phyloP scores from a whole-genome alignment of 176 grass and related monocot genomes.

The Aegilops bicornis region DNA sequence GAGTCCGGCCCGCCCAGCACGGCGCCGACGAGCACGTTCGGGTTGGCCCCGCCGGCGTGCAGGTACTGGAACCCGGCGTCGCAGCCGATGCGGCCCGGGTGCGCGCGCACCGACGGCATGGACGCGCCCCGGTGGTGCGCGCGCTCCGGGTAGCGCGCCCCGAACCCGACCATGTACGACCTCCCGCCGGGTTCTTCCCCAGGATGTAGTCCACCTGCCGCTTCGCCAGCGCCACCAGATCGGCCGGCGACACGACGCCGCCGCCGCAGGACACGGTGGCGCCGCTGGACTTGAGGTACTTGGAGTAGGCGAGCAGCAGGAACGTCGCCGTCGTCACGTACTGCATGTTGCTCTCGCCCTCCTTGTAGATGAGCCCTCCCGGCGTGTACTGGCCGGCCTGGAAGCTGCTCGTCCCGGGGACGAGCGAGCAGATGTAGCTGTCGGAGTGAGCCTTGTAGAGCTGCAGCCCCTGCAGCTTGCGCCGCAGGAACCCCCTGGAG shows the following conservation, averaged over 20 bases:
- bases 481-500: slow-evolving; percentile 58
- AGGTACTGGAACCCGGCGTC: slow-evolving; percentile 78
- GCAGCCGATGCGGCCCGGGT: slow-evolving; percentile 50
- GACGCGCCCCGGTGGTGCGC: slow-evolving; percentile 81
- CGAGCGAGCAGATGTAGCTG: slow-evolving; percentile 82
- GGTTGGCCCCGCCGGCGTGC: slow-evolving; percentile 51
- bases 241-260: slow-evolving; percentile 21
- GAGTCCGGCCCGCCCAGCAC: slow-evolving; percentile 65
- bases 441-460: slow-evolving; percentile 81
- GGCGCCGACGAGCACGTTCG: slow-evolving; percentile 66
- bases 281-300: slow-evolving; percentile 67
- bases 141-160: slow-evolving; percentile 32
- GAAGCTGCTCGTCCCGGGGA: slow-evolving; percentile 65
- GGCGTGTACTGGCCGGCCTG: slow-evolving; percentile 61
- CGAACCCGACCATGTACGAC: slow-evolving; percentile 93
- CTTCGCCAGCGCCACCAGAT: slow-evolving; percentile 65
- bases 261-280: slow-evolving; percentile 40
- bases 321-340: slow-evolving; percentile 82
- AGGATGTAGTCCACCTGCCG: slow-evolving; percentile 81
- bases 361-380: slow-evolving; percentile 66
- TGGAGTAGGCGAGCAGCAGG: slow-evolving; percentile 73
- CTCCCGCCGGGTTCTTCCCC: slow-evolving; percentile 71
- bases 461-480: slow-evolving; percentile 42
- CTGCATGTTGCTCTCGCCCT: slow-evolving; percentile 78
- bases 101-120: slow-evolving; percentile 46